phyloP scores from a whole-genome alignment of 257 asterid species.

The Solanum habrochaites region DNA sequence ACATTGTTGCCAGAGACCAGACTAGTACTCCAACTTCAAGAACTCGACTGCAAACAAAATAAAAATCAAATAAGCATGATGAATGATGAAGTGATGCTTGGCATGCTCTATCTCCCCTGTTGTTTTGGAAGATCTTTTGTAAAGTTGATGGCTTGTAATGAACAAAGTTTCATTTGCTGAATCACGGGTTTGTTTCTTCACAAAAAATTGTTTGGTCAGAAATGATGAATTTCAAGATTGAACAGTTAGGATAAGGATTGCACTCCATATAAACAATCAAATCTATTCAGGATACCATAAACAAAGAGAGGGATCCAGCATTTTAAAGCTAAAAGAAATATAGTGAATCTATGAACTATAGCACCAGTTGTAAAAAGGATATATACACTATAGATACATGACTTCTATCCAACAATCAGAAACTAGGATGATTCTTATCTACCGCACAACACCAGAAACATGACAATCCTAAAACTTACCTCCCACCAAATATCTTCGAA shows the following conservation, averaged over 20 bases:
- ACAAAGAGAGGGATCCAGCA: neutral
- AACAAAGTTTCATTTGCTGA: neutral
- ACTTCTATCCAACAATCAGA: neutral
- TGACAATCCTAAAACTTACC: conserved; percentile 39
- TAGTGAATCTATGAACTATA: neutral
- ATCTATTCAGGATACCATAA: neutral
- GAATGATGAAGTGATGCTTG: neutral
- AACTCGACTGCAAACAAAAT: conserved; percentile 59
- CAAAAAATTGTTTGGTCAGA: neutral
- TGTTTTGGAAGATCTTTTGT: neutral
- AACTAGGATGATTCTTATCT: neutral
- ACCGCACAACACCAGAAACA: conserved; percentile 2
- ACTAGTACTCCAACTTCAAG: conserved; percentile 72
- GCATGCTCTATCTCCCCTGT: neutral
- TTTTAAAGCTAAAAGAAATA: neutral
- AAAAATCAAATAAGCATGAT: neutral
- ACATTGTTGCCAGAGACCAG: conserved; percentile 87
- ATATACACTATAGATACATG: neutral
- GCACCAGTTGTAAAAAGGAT: neutral
- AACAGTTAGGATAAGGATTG: neutral
- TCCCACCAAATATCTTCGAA: conserved; percentile 85
- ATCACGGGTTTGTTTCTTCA: neutral
- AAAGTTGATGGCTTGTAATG: neutral
- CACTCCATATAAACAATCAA: neutral
- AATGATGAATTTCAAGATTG: neutral